Conservation (phyloP, 1,284 basidiomycete genomes). For the Chondrostereum purpureum region DNA sequence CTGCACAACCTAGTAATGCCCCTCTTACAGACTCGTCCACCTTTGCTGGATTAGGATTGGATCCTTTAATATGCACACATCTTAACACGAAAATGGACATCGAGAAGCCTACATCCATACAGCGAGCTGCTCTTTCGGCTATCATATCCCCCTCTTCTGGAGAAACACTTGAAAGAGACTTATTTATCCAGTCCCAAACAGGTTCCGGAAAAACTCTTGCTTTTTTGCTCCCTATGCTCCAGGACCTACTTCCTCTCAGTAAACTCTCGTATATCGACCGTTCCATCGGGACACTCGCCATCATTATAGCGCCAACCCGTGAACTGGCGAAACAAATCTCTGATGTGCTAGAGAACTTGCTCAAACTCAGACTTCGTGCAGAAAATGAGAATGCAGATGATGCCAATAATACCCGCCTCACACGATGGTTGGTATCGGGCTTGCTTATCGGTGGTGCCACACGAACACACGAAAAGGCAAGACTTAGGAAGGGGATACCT, state of each 20-base stretch:
- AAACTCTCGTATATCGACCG: constrained; percentile 83
- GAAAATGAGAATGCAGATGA: constrained; percentile 48
- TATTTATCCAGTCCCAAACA: constrained; percentile 96
- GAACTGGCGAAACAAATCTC: constrained; percentile 95
- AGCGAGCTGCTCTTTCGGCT: constrained; percentile 74
- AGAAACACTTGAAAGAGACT: constrained; percentile 54
- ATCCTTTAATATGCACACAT: constrained; percentile 78
- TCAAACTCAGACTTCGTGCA: constrained; percentile 38
- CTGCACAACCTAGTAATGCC: constrained; percentile 73
- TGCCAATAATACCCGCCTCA: constrained; percentile 48
- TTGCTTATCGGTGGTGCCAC: constrained; percentile 80
- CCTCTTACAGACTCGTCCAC: constrained; percentile 70
- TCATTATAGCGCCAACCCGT: constrained; percentile 92
- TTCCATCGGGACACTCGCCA: constrained; percentile 86
- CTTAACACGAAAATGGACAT: constrained; percentile 80
- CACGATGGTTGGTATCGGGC: constrained; percentile 92
- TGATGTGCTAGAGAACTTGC: constrained; percentile 29
- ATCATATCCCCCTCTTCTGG: constrained; percentile 47
- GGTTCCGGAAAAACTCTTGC: constrained; percentile 97
- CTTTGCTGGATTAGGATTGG: constrained; percentile 72
- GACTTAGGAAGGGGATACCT: constrained; percentile 63
- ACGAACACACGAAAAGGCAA: constrained; percentile 63
- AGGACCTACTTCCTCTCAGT: constrained; percentile 88
- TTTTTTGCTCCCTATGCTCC: constrained; percentile 92
- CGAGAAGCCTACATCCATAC: constrained; percentile 85